These are phyloP conservation scores for Gynochthodes officinalis DNA, from an alignment of 257 asterid species.

Conservation along the genomic window DNA sequence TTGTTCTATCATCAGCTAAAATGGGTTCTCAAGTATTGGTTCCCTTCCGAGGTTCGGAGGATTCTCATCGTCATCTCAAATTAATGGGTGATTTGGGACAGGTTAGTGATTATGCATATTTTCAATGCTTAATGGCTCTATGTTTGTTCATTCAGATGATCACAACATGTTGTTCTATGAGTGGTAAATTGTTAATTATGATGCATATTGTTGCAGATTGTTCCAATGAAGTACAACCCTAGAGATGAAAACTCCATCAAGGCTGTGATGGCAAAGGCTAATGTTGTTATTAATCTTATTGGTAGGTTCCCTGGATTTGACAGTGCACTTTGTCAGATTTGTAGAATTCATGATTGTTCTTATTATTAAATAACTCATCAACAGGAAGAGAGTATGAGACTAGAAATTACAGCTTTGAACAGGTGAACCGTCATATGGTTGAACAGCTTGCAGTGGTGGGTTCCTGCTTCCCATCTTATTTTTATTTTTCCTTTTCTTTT, in stretches of 20 bases:
- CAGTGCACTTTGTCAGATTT: neutral
- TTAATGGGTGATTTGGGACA: constrained; percentile 99
- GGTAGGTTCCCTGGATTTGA: constrained; percentile 38
- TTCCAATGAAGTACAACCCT: constrained; percentile 93
- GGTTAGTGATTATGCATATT: constrained; percentile 36
- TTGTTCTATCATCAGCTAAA: constrained; percentile 57
- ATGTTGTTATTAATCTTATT: constrained; percentile 96
- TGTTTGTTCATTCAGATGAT: neutral
- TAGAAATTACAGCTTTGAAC: constrained; percentile 91
- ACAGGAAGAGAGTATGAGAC: constrained; percentile 96
- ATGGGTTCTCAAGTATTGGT: constrained; percentile 95
- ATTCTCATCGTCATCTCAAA: constrained; percentile 92
- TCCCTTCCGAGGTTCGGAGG: constrained; percentile 97
- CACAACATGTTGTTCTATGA: neutral
- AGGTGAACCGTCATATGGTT: constrained; percentile 88
- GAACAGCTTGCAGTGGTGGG: constrained; percentile 78
- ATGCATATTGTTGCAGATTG: constrained; percentile 53
- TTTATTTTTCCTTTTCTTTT: constrained; percentile 14
- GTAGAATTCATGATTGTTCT: neutral
- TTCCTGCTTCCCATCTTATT: constrained; percentile 14
- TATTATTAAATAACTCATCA: constrained; percentile 16
- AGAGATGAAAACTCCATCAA: constrained; percentile 86
- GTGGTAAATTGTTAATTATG: neutral
- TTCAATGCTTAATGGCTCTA: neutral
- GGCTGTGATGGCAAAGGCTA: constrained; percentile 99